Base-by-base conservation (phyloP, 768 basidiomycete genomes). In the Boletus pseudo-olivaceus region DNA sequence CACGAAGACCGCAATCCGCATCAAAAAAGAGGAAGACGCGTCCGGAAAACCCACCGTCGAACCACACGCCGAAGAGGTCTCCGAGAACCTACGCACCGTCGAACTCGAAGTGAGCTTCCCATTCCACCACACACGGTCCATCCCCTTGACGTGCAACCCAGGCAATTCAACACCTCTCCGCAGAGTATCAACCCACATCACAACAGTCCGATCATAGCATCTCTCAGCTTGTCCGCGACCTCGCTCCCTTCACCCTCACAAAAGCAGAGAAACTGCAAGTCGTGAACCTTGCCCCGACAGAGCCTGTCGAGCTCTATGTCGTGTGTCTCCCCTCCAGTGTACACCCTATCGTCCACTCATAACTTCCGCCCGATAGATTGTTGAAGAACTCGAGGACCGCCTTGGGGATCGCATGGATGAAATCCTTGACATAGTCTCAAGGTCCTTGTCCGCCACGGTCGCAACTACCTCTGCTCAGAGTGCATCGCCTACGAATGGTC, bases 251-350 rank as follows among this genome's bases (percentile, higher is more conserved):
- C 58, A 78, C 81, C 33, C 75, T 98, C 57, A 95, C 93, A 1
- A 97, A 95, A 62, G 83, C 88, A 3, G 95, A 98, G 76, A 93
- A 94, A 65, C 77, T 97, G 4, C 92, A 95, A 64, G 79, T 97
- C 34, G 85, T 92, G n/a, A 97, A 98, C 64, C 78, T 96, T 6
- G 87, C 86, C 1, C 95, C 95, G 2, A 85, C 82, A 7, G 78
- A 84, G 44, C 76, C 84, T 0, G 91, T 96, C 26, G 91, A 94
- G 67, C 82, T 97, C 26, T 95, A 97, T 64, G 88, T 91, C 53
- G 93, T 95, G 59, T 43, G 91, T 80, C 29, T 34, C 48, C 23
- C 32, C 30, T n/a, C 15, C 32, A 19, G 1, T 5, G 40, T 15
- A 7, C 46, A 9, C 4, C 37, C 3, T 1, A 4, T 30, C 45